phyloP scores from a whole-genome alignment of 306 rosid genomes.

The Vigna reflexopilosa region DNA sequence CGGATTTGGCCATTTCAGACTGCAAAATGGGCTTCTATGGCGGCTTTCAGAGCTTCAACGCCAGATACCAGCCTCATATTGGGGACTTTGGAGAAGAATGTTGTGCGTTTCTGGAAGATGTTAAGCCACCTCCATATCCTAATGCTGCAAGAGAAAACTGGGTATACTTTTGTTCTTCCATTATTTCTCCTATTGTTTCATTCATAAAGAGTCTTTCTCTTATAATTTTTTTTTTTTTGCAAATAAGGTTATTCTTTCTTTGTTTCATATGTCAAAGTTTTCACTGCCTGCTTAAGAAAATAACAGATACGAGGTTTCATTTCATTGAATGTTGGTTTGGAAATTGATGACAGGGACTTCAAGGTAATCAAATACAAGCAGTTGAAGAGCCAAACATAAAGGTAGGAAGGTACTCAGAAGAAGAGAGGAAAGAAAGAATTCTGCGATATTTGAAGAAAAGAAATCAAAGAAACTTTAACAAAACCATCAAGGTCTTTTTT shows the following conservation, averaged over 20 bases:
- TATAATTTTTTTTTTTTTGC: too few species aligned
- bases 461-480: slow-evolving; percentile 94
- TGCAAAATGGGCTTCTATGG: slow-evolving; percentile 49
- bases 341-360: slow-evolving; percentile 56
- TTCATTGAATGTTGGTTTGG: slow-evolving; percentile 20
- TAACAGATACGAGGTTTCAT: neutral
- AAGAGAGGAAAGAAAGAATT: slow-evolving; percentile 88
- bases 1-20: slow-evolving; percentile 50
- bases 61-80: slow-evolving; percentile 38
- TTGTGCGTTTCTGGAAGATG: slow-evolving; percentile 58
- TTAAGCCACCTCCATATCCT: slow-evolving; percentile 52
- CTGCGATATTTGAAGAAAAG: slow-evolving; percentile 91
- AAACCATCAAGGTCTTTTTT: slow-evolving; percentile 69
- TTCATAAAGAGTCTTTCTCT: neutral
- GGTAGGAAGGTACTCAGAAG: slow-evolving; percentile 89
- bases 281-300: neutral
- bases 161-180: slow-evolving; percentile 45
- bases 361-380: slow-evolving; percentile 59
- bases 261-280: neutral
- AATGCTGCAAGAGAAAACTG: slow-evolving; percentile 52
- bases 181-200: neutral
- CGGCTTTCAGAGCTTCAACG: slow-evolving; percentile 49
- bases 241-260: too few species aligned
- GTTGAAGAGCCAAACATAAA: slow-evolving; percentile 73
- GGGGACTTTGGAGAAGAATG: slow-evolving; percentile 61